A percentile compares a stretch with the other conserved stretches of the same genome.
phyloP scores from a whole-genome alignment of 192 early-diverging fungal species.

The Cladochytrium replicatum region DNA sequence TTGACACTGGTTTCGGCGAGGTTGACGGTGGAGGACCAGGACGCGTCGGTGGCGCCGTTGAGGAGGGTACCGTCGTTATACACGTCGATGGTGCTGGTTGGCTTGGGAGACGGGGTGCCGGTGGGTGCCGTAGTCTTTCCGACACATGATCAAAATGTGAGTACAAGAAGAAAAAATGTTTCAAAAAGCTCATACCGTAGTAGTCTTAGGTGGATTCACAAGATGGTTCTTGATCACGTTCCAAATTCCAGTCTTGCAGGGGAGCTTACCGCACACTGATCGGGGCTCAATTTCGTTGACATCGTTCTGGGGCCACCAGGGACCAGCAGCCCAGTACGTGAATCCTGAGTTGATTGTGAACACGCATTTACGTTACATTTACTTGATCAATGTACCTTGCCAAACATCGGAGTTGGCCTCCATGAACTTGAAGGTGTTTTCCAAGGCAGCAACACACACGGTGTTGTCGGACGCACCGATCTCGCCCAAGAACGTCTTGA shows the following conservation, averaged over 20 bases:
- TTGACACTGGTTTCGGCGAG: not conserved
- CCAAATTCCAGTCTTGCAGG: not conserved
- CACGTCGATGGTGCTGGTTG: not conserved
- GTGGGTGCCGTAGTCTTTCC: not conserved
- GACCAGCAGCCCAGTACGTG: not conserved
- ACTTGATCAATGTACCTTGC: too few relatives aligned
- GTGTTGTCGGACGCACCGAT: too few relatives aligned
- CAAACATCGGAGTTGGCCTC: too few relatives aligned
- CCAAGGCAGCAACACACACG: too few relatives aligned
- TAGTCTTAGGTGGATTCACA: not conserved
- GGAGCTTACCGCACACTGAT: not conserved
- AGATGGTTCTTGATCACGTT: not conserved
- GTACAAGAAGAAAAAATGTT: not conserved
- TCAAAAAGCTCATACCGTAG: not conserved
- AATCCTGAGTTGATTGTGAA: not conserved
- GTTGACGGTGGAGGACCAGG: not conserved
- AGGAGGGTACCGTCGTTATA: not conserved
- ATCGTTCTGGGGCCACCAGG: not conserved
- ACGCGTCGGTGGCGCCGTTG: not conserved
- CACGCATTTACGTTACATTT: too few relatives aligned
- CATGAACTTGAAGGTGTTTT: too few relatives aligned
- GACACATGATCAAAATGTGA: not conserved
- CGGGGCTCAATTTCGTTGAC: not conserved
- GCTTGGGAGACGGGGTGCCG: not conserved
- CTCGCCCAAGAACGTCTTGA: too few relatives aligned